Percentiles rank a stretch among this genome's conserved stretches.
Evolutionary conservation across 805 yeast genomes (phyloP).

Genomic region (Wickerhamomyces canadensis): DNA sequence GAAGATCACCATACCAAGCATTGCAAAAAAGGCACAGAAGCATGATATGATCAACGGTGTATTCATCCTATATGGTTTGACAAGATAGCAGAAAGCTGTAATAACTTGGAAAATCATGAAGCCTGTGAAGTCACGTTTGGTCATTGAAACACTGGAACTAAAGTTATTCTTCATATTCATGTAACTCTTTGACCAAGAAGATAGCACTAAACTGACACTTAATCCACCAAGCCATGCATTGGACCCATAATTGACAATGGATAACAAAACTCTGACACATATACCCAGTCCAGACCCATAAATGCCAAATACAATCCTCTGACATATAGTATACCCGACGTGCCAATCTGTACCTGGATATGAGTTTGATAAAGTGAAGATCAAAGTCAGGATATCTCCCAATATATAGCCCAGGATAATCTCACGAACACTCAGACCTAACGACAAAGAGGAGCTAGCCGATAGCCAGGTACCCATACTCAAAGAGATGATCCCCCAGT

Average conservation of each 20-base stretch:
- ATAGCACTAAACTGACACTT: slow-evolving; percentile 32
- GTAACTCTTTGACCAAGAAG: slow-evolving; percentile 36
- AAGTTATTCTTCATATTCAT: slow-evolving; percentile 28
- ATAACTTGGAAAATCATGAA: slow-evolving; percentile 34
- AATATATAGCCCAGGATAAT: slow-evolving; percentile 37
- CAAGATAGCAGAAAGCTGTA: slow-evolving; percentile 15
- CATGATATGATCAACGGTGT: slow-evolving; percentile 19
- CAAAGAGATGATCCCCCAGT: slow-evolving; percentile 41
- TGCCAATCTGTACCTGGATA: slow-evolving; percentile 45
- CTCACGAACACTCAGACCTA: slow-evolving; percentile 41
- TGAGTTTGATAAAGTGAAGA: slow-evolving; percentile 40
- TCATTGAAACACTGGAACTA: slow-evolving; percentile 26
- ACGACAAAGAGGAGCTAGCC: slow-evolving; percentile 37
- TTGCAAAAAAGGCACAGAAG: slow-evolving; percentile 22
- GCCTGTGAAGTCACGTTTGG: slow-evolving; percentile 24
- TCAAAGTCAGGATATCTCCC: slow-evolving; percentile 41
- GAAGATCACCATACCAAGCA: slow-evolving; percentile 28
- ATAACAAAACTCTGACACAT: slow-evolving; percentile 35
- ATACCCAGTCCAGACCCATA: slow-evolving; percentile 22
- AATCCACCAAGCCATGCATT: slow-evolving; percentile 41
- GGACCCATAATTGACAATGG: slow-evolving; percentile 44
- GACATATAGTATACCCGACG: slow-evolving; percentile 31
- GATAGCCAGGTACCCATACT: slow-evolving; percentile 41
- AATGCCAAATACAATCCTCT: slow-evolving; percentile 29
- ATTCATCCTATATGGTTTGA: slow-evolving; percentile 24